phyloP scores from a whole-genome alignment of 768 basidiomycete genomes.

The Suillus placidus region DNA sequence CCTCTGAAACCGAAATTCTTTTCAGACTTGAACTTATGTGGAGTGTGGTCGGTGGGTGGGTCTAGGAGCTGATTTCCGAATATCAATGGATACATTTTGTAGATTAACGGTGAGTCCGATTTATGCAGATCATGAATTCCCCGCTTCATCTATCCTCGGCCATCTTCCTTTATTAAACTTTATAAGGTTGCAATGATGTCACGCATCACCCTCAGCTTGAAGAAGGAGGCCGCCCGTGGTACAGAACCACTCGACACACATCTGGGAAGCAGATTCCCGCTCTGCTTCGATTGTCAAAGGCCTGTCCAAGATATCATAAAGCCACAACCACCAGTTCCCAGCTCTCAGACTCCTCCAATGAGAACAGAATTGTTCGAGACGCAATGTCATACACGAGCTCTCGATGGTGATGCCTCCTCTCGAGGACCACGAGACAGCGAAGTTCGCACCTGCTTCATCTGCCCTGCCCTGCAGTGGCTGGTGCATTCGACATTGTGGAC shows the following conservation, averaged over 20 bases:
- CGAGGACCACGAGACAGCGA: neutral
- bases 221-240: constrained; percentile 33
- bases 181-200: constrained; percentile 66
- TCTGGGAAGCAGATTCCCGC: neutral
- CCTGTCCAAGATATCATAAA: neutral
- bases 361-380: neutral
- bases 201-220: constrained; percentile 64
- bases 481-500: neutral
- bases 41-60: neutral
- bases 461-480: neutral
- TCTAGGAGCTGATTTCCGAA: neutral
- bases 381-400: neutral
- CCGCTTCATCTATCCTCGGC: constrained; percentile 3
- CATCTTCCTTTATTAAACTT: neutral
- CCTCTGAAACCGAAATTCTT: neutral
- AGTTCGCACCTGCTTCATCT: neutral
- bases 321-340: neutral
- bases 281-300: constrained; percentile 1
- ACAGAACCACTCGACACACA: neutral
- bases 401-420: neutral
- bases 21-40: constrained; percentile 4
- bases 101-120: constrained; percentile 3
- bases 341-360: neutral
- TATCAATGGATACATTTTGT: neutral
- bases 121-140: neutral